Percentiles rank a stretch among this genome's conserved stretches.
Conservation (phyloP, 116 monocot species). For the Trichopus zeylanicus region DNA sequence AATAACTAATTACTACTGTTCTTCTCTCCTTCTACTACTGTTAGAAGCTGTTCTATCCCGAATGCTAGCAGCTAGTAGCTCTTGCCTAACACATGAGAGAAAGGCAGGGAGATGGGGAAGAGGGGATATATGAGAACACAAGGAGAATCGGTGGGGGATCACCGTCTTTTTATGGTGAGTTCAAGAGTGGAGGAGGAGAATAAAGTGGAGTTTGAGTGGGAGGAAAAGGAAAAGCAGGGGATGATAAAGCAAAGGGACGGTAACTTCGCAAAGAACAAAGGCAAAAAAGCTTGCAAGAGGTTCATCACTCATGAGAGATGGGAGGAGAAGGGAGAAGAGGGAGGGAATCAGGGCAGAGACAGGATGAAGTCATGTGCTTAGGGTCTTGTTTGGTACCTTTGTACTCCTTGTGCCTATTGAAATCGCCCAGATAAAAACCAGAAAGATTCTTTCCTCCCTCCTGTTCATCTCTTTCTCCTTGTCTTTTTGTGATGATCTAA, state of each 20-base stretch:
- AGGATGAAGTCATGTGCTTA: conserved; percentile 31
- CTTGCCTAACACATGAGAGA: too few relatives aligned
- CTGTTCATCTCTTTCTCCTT: not conserved
- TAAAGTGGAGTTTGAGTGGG: conserved; percentile 38
- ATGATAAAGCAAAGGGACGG: conserved; percentile 47
- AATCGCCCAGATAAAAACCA: conserved; percentile 1
- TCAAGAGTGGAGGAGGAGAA: conserved; percentile 34
- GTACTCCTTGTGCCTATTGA: conserved; percentile 29
- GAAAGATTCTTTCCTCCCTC: not conserved
- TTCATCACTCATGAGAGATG: conserved; percentile 7
- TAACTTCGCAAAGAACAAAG: conserved; percentile 81
- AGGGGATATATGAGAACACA: conserved; percentile 5
- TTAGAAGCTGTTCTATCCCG: too few relatives aligned
- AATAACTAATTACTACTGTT: too few relatives aligned
- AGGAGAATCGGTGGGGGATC: conserved; percentile 22
- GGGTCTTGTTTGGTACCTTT: conserved; percentile 23
- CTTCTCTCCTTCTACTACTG: too few relatives aligned
- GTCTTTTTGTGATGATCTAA: not conserved
- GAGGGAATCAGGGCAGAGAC: conserved; percentile 16
- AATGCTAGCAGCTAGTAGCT: too few relatives aligned
- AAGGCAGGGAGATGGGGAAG: conserved; percentile 3
- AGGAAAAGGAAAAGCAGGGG: conserved; percentile 27
- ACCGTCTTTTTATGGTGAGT: conserved; percentile 25
- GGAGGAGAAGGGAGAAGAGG: conserved; percentile 15
- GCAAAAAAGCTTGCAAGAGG: conserved; percentile 16